These are phyloP conservation scores for Globisporangium nunn DNA, from an alignment of 352 stramenopile genomes.

Conservation along the genomic window DNA sequence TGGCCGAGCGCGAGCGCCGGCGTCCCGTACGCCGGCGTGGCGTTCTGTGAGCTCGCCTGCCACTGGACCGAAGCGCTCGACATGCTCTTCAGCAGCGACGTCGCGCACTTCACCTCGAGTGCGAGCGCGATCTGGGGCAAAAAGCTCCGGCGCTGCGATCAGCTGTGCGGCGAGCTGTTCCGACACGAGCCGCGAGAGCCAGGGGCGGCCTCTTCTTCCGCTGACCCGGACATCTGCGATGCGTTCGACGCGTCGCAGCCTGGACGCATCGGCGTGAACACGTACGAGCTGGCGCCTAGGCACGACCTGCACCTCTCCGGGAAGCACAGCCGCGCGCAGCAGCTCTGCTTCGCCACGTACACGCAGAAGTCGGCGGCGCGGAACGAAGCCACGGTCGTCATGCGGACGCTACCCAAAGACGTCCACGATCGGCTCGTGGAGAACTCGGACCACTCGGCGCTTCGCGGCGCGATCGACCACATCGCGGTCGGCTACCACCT, in stretches of 20 bases:
- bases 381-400: constrained; percentile 55
- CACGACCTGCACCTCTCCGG: constrained; percentile 21
- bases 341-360: constrained; percentile 55
- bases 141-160: constrained; percentile 47
- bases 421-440: constrained; percentile 31
- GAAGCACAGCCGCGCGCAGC: constrained; percentile 30
- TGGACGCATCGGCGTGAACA: constrained; percentile 40
- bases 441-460: constrained; percentile 10
- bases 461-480: constrained; percentile 39
- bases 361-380: constrained; percentile 27
- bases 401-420: constrained; percentile 49
- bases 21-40: constrained; percentile 48
- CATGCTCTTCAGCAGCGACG: constrained; percentile 60
- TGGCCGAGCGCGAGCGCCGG: constrained; percentile 35
- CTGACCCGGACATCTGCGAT: constrained; percentile 14
- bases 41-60: constrained; percentile 49
- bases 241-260: constrained; percentile 21
- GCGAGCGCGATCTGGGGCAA: constrained; percentile 51
- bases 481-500: constrained; percentile 65
- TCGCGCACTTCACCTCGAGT: constrained; percentile 22
- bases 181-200: neutral
- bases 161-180: constrained; percentile 34
- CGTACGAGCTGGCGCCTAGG: constrained; percentile 37
- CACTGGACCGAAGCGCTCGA: constrained; percentile 45
- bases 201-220: constrained; percentile 1